Percentiles rank a stretch among this genome's conserved stretches.
Conservation (phyloP, 257 asterid species). For the Eustoma russellianum region DNA sequence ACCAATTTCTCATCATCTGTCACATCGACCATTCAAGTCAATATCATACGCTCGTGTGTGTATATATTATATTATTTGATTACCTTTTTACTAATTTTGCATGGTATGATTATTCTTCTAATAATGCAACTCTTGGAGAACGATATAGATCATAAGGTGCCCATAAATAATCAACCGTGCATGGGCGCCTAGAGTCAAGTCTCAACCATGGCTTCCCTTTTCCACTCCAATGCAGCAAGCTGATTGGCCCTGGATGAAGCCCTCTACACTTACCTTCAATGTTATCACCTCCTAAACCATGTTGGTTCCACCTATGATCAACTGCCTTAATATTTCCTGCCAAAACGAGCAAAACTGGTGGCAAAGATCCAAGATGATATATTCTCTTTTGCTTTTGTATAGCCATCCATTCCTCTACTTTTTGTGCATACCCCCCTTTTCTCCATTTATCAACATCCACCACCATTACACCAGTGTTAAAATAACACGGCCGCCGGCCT, state of each 20-base stretch:
- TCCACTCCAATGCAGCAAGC: constrained; percentile 86
- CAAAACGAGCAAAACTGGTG: constrained; percentile 44
- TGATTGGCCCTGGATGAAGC: constrained; percentile 76
- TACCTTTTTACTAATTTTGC: too few relatives aligned
- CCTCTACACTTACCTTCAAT: constrained; percentile 65
- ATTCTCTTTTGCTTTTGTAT: constrained; percentile 58
- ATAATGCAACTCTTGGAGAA: constrained; percentile 48
- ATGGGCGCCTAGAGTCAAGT: constrained; percentile 58
- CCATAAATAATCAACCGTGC: constrained; percentile 68
- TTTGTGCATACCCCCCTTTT: constrained; percentile 51
- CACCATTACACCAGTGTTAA: constrained; percentile 87
- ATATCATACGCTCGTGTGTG: too few relatives aligned
- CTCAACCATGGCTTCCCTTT: constrained; percentile 88
- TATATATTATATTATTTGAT: too few relatives aligned
- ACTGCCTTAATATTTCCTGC: constrained; percentile 64
- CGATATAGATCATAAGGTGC: constrained; percentile 70
- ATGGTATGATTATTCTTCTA: constrained; percentile 23
- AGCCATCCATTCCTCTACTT: constrained; percentile 70
- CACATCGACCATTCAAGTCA: too few relatives aligned
- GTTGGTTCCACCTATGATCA: constrained; percentile 74
- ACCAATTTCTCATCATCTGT: too few relatives aligned
- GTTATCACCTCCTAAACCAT: constrained; percentile 78
- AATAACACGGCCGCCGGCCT: constrained; percentile 56
- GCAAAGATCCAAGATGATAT: constrained; percentile 63
- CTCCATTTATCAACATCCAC: constrained; percentile 61